These are phyloP conservation scores for Candida anutae DNA, from an alignment of 1,139 yeast species.

Conservation along the genomic window DNA sequence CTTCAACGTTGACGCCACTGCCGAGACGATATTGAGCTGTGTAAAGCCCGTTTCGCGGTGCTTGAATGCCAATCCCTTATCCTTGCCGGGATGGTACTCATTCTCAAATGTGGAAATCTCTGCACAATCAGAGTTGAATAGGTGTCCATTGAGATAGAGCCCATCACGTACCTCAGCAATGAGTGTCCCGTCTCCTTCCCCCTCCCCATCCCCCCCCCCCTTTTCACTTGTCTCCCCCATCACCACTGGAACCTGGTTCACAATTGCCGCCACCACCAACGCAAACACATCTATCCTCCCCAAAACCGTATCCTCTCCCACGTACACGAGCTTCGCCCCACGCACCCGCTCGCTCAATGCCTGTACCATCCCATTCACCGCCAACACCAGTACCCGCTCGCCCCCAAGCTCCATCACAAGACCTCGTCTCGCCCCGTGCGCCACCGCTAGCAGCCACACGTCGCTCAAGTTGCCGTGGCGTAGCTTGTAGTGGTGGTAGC, in stretches of 20 bases:
- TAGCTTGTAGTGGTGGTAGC: constrained; percentile 51
- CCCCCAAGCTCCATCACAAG: constrained; percentile 2
- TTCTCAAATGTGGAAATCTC: constrained; percentile 13
- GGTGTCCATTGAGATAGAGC: background rate
- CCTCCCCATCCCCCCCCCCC: constrained; percentile 1
- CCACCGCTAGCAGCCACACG: constrained; percentile 42
- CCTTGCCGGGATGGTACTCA: constrained; percentile 25
- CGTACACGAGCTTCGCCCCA: constrained; percentile 1
- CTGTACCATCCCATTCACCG: background rate
- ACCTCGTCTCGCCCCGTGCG: constrained; percentile 8
- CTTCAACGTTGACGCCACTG: constrained; percentile 54
- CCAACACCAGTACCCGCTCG: background rate
- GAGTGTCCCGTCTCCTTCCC: background rate
- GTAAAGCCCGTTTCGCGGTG: constrained; percentile 34
- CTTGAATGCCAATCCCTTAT: constrained; percentile 31
- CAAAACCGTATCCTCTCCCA: constrained; percentile 12
- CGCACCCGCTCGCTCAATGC: background rate
- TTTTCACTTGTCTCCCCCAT: constrained; percentile 12
- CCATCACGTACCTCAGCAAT: background rate
- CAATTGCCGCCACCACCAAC: constrained; percentile 22
- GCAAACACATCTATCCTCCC: constrained; percentile 13
- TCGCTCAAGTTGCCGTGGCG: constrained; percentile 66
- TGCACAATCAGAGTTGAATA: background rate
- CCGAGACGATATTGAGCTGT: constrained; percentile 56
- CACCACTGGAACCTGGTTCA: constrained; percentile 19